Evolutionary conservation across 139 green algal genomes (phyloP).

Genomic region (Coelastrella sp.): DNA sequence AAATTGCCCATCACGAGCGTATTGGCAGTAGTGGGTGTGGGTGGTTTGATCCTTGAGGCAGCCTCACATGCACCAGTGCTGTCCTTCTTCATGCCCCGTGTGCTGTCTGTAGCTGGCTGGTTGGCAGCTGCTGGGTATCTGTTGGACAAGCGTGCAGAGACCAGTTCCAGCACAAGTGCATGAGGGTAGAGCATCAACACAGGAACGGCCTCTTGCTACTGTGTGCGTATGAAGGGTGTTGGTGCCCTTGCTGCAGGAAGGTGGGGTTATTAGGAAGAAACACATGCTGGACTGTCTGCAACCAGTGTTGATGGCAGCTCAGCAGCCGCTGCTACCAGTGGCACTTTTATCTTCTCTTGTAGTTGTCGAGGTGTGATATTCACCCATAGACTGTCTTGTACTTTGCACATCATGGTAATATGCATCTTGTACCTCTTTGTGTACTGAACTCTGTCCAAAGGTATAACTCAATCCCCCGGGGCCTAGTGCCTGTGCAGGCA

Average conservation of each 20-base stretch:
- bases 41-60: slow-evolving; percentile 73
- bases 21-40: slow-evolving; percentile 75
- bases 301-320: too few species aligned
- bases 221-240: not conserved
- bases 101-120: slow-evolving; percentile 65
- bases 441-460: too few species aligned
- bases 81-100: slow-evolving; percentile 72
- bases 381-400: too few species aligned
- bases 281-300: too few species aligned
- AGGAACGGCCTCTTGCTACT: not conserved
- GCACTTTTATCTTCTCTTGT: too few species aligned
- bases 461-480: too few species aligned
- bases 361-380: too few species aligned
- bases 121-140: slow-evolving; percentile 67
- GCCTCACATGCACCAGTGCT: slow-evolving; percentile 74
- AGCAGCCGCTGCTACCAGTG: too few species aligned
- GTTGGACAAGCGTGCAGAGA: slow-evolving; percentile 64
- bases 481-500: too few species aligned
- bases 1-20: slow-evolving; percentile 80
- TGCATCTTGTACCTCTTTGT: too few species aligned
- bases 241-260: not conserved
- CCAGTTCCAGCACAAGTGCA: slow-evolving; percentile 13
- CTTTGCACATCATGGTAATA: too few species aligned
- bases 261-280: too few species aligned
- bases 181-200: not conserved